Base-by-base conservation (phyloP, 768 basidiomycete species). In the Xerocomus potaroensis region DNA sequence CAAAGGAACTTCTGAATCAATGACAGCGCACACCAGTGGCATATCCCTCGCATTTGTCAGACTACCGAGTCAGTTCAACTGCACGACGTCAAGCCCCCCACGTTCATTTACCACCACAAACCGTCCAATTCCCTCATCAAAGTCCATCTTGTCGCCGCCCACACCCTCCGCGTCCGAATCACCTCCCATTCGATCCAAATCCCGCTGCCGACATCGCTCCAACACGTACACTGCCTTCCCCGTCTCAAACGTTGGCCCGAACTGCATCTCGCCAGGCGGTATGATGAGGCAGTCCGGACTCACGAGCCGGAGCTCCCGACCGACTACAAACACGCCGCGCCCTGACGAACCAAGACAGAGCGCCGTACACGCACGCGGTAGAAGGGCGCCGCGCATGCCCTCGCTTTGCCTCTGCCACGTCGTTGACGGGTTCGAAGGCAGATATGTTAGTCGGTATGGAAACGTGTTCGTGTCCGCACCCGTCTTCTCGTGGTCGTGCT, bases 111-210 rank as follows among this genome's bases (percentile, higher is more conserved):
- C 57, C 38, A 64, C 59, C 27, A 64, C 64, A 14, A 66, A 48
- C 16, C 64, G 59, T 19, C 64, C 64, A 52, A 62, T 64, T 3
- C 62, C 60, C 41, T 64, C 62, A 16, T 64, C 62, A 26, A 64
- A 64, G 34, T 64, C 62, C 36, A 66, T 55, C 39, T 37, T 53
- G 42, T 64, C 60, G 9, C 47, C 52, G n/a, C n/a, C n/a, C n/a
- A n/a, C n/a, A n/a, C n/a, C n/a, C n/a, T n/a, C n/a, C n/a, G n/a
- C n/a, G n/a, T n/a, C n/a, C n/a, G n/a, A n/a, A 16, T 34, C 27
- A 23, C 7, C 11, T 14, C 0, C 19, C 14, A 15, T 6, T 19
- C 40, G 18, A 19, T 47, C 34, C 22, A 30, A 5, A 31, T 45
- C 39, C 37, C 40, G 12, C 18, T 23, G n/a, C n/a, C n/a, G n/a